Evolutionary conservation across 2,329 filamentous ascomycete species (phyloP).

Genomic region (Aquanectria penicillioides): DNA sequence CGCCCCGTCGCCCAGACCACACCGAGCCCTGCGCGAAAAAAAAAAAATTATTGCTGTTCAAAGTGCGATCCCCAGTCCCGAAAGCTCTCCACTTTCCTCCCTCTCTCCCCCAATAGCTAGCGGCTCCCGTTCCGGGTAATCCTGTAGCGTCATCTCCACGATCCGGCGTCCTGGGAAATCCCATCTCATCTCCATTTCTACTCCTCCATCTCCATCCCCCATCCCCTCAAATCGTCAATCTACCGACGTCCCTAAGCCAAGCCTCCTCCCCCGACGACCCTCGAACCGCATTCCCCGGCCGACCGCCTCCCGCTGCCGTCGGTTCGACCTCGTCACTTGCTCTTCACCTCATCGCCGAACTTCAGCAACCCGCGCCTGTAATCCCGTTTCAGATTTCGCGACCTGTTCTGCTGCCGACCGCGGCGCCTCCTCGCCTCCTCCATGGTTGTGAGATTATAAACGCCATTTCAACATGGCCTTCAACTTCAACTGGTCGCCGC

Average conservation of each 20-base stretch:
- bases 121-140: conserved; percentile 32
- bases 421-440: conserved; percentile 38
- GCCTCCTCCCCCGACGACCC: conserved; percentile 11
- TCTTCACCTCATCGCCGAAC: conserved; percentile 18
- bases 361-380: conserved; percentile 24
- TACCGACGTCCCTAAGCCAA: conserved; percentile 8
- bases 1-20: conserved; percentile 13
- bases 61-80: conserved; percentile 26
- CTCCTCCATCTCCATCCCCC: conserved; percentile 3
- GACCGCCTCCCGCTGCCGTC: conserved; percentile 10
- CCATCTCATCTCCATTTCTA: conserved; percentile 21
- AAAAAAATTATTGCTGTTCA: conserved; percentile 34
- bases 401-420: conserved; percentile 32
- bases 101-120: conserved; percentile 36
- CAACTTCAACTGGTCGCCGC: conserved; percentile 99
- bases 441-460: conserved; percentile 49
- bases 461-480: conserved; percentile 85
- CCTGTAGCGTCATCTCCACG: conserved; percentile 44
- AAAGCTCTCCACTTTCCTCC: conserved; percentile 36
- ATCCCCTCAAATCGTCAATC: conserved; percentile 16
- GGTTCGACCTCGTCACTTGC: conserved; percentile 23
- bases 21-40: conserved; percentile 32
- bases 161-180: conserved; percentile 41
- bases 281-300: conserved; percentile 22
- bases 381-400: conserved; percentile 23